A percentile compares a stretch with the other conserved stretches of the same genome.
phyloP scores from a whole-genome alignment of 2,329 filamentous ascomycete genomes.

The Penicillium sp. region DNA sequence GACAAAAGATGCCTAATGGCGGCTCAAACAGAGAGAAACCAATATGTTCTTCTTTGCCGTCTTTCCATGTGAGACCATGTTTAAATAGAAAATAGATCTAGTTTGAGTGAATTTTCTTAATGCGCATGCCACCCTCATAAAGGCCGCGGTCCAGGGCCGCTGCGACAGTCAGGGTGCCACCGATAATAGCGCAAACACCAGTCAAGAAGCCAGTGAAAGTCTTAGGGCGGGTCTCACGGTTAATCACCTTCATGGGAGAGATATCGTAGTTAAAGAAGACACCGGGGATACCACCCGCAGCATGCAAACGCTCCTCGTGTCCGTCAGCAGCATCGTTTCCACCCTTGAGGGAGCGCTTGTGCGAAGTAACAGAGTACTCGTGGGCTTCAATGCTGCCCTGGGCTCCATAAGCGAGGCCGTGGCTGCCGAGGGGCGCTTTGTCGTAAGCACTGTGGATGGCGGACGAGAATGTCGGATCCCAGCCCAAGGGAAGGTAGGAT shows the following conservation, averaged over 20 bases:
- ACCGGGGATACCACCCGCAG: constrained; percentile 86
- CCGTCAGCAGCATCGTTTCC: constrained; percentile 83
- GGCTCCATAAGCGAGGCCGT: constrained; percentile 63
- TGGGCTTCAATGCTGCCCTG: constrained; percentile 92
- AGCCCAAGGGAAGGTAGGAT: constrained; percentile 88
- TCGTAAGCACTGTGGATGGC: constrained; percentile 45
- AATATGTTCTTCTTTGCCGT: background rate
- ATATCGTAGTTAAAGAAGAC: constrained; percentile 99
- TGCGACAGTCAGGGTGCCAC: constrained; percentile 91
- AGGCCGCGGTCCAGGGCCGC: constrained; percentile 87
- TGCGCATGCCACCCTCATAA: constrained; percentile 79
- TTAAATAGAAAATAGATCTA: constrained; percentile 31
- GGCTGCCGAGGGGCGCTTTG: constrained; percentile 64
- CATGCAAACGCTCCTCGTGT: constrained; percentile 88
- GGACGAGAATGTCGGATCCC: constrained; percentile 62
- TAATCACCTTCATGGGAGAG: constrained; percentile 99
- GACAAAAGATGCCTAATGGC: background rate
- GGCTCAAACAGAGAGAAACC: background rate
- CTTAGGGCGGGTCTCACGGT: constrained; percentile 86
- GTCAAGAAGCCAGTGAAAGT: constrained; percentile 90
- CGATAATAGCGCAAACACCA: constrained; percentile 89
- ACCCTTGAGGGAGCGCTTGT: constrained; percentile 82
- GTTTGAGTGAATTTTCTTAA: constrained; percentile 79
- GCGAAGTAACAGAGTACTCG: constrained; percentile 96
- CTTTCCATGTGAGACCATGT: background rate